Evolutionary conservation across 2,329 filamentous ascomycete species (phyloP), one percentile per base, ranked within the genome.

Genomic region (Xylaria polymorpha): DNA sequence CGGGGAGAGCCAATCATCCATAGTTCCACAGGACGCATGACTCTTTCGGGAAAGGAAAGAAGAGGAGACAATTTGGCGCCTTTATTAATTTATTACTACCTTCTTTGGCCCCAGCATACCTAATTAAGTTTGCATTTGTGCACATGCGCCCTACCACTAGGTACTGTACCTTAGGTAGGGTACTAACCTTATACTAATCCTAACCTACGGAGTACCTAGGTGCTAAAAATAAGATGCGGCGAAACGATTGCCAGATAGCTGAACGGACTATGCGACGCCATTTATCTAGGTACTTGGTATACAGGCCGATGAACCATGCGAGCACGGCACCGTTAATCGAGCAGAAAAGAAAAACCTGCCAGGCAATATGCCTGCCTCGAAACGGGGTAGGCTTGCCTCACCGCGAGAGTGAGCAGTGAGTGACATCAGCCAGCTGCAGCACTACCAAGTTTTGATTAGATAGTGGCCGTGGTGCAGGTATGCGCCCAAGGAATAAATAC

Each of bases 351-450:
- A 46, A 55, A 70, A 15, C 37, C 12, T 44, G 14, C 25, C 25
- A 39, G 25, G 43, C 51, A 59, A 58, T 67, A 56, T 57, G 39
- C 20, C 22, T 62, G 58, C 4, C 29, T 14, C 32, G 22, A 22
- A 39, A 22, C 44, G 18, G 48, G 20, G 14, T n/a, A 20, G 63
- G 63, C 56, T 46, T 61, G 25, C 56, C 61, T 64, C 59, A 64
- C 59, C 55, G 61, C 20, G 55, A 37, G 55, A 57, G 4, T 29
- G 25, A 29, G 55, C 43, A 57, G 4, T 29, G 25, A 29, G 55
- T 57, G 53, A 56, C 53, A 56, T 56, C 51, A 39, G 22, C 39
- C 29, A 61, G 62, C 59, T 66, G 66, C 66, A 63, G 56, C 44
- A 48, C 29, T 20, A 66, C 44, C 60, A 64, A 61, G 43, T 51